These are phyloP conservation scores for Ceratocystiopsis brevicomis DNA, from an alignment of 2,329 filamentous ascomycete genomes.

Conservation along the genomic window DNA sequence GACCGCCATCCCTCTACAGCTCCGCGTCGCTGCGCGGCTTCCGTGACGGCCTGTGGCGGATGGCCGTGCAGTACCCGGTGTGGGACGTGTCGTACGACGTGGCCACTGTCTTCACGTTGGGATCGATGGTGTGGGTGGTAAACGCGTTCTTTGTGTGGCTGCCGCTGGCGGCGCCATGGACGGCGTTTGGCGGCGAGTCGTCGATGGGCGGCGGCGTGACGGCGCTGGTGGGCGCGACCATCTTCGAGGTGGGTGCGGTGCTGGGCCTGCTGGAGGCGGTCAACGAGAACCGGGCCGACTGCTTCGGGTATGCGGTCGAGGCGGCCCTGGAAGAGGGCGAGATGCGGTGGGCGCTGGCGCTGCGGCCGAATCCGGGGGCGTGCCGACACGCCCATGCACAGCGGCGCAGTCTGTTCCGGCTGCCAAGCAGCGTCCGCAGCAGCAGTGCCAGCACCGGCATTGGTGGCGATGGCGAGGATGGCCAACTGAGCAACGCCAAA, in stretches of 20 bases:
- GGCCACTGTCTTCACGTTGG: constrained; percentile 21
- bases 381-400: constrained; percentile 5
- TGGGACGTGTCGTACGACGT: constrained; percentile 26
- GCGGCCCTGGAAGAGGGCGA: constrained; percentile 20
- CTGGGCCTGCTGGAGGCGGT: constrained; percentile 47
- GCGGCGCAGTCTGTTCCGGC: neutral
- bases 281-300: constrained; percentile 45
- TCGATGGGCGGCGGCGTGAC: constrained; percentile 38
- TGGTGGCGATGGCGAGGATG: neutral
- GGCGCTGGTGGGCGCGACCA: constrained; percentile 46
- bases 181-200: constrained; percentile 34
- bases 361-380: constrained; percentile 4
- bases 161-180: constrained; percentile 32
- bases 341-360: neutral
- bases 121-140: constrained; percentile 33
- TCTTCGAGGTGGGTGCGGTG: constrained; percentile 46
- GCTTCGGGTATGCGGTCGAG: constrained; percentile 51
- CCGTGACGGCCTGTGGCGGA: constrained; percentile 16
- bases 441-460: neutral
- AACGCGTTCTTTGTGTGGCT: constrained; percentile 48
- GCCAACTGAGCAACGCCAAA: neutral
- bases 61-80: constrained; percentile 18
- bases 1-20: neutral
- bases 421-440: neutral
- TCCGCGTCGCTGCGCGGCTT: constrained; percentile 13